Evolutionary conservation across 2,329 filamentous ascomycete species (phyloP), one percentile per base, ranked within the genome.

Genomic region (Fusarium sp.): DNA sequence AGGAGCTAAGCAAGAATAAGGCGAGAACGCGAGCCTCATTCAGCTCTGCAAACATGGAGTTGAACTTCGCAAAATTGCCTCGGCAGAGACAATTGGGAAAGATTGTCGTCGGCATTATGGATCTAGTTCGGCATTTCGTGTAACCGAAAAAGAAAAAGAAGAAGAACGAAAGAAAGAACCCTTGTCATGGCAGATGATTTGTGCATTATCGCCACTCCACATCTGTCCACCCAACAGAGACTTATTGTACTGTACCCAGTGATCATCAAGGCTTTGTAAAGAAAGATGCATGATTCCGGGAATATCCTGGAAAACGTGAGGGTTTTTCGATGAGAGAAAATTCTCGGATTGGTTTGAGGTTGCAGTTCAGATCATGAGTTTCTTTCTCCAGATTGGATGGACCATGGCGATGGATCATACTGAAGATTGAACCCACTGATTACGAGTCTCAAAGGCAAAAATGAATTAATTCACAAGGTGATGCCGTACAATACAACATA

Each of bases 181-280:
- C 49, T 68, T 43, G 39, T 20, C n/a, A 53, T 35, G 40, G 21
- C 43, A 25, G 45, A 23, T 55, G 54, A 35, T 23, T 41, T 55
- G 37, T 58, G 43, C 40, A 50, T n/a, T 17, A 49, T 52, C 25
- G 27, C 35, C 57, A 58, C 63, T 63, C 57, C 51, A 67, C 52
- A 50, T n/a, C 20, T 27, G 48, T 31, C 29, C 29, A 6, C 29
- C 11, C 10, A 11, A 29, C 23, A 29, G 27, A 11, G 27, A 6
- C 29, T n/a, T n/a, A n/a, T n/a, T n/a, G 29, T 14, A 33, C 14
- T 33, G 31, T 33, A 53, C 40, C 58, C 48, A 66, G 37, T 59
- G 63, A 67, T 67, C 36, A 67, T 51, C 63, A 41, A 50, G 48
- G 25, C 13, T 31, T 51, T 37, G 25, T 31, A 29, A 57, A 51